Evolutionary conservation across 208 protist genomes (phyloP), one percentile per base, ranked within the genome.

Genomic region (Crithidia mellificae): DNA sequence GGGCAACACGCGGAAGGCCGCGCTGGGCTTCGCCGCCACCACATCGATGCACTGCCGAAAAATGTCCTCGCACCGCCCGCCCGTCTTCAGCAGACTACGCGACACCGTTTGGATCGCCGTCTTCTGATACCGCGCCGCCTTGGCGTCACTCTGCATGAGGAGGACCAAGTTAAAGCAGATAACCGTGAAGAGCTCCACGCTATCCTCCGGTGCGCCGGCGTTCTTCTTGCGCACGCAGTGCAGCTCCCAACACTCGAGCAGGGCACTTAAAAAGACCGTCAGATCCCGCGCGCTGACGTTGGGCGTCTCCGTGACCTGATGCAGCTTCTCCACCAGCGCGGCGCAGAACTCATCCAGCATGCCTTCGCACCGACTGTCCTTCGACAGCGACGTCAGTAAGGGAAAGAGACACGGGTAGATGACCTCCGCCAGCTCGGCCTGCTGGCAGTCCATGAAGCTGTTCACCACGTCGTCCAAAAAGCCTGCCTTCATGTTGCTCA

Each of bases 161-260:
- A 56, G 43, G 12, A 58, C 58, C 14, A 88, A 39, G 34, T 90
- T 85, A 53, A 67, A 74, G 32, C 91, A 52, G 39, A 90, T 84
- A 7, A 81, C 78, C 29, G 77, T 83, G 72, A 94, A 90, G 22
- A 96, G 77, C 69, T 88, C 85, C 36, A 74, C 63, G 30, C 77
- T 78, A 44, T 96, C 87, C 30, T 69, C 70, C 58, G 75, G 62
- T 0, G 20, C 56, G 8, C 59, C 76, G 24, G 29, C 79, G 29
- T 57, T 71, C 55, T 72, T 80, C 56, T 81, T 74, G 47, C 91
- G 91, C 30, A 96, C 73, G 41, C 87, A 91, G 36, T 91, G 82
- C 50, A 96, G 82, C 73, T 92, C 87, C 91, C 91, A 96, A 46
- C 79, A 81, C 78, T 89, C 78, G 64, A 92, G 59, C 27, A 89